These are phyloP conservation scores for Mallotus nudiflorus DNA, from an alignment of 345 rosid genomes.

Conservation along the genomic window DNA sequence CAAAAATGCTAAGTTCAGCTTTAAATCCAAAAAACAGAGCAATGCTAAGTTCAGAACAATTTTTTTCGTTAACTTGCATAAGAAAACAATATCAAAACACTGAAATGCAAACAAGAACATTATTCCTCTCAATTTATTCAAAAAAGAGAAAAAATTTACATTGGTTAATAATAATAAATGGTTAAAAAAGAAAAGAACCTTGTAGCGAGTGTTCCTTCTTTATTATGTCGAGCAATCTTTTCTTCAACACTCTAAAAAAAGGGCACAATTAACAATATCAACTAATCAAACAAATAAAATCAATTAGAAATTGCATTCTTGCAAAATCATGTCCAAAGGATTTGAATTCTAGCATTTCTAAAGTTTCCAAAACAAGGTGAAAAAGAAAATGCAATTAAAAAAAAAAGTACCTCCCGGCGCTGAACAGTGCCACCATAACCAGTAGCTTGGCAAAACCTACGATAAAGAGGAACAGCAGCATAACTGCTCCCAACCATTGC, in stretches of 20 bases:
- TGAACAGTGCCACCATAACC: slow-evolving; percentile 95
- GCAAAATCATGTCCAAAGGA: no score
- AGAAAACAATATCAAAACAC: neutral
- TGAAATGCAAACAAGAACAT: neutral
- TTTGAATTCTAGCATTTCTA: no score
- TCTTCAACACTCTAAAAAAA: slow-evolving; percentile 77
- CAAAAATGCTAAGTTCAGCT: neutral
- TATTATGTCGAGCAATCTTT: slow-evolving; percentile 78
- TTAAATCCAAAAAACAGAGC: neutral
- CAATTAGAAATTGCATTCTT: no score
- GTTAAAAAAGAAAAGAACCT: slow-evolving; percentile 42
- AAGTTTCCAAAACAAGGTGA: neutral
- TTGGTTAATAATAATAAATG: no score
- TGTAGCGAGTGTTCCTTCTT: slow-evolving; percentile 73
- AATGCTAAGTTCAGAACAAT: no score
- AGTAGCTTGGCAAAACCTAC: slow-evolving; percentile 93
- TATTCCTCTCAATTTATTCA: no score
- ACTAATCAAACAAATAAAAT: no score
- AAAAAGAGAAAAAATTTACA: no score
- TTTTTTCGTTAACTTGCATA: no score
- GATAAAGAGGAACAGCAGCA: slow-evolving; percentile 90
- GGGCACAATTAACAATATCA: neutral
- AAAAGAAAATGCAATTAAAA: no score
- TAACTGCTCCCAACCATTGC: slow-evolving; percentile 87
- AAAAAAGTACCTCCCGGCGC: slow-evolving; percentile 72